phyloP scores from a whole-genome alignment of 164 flowering plant genomes.

The Taxillus chinensis region DNA sequence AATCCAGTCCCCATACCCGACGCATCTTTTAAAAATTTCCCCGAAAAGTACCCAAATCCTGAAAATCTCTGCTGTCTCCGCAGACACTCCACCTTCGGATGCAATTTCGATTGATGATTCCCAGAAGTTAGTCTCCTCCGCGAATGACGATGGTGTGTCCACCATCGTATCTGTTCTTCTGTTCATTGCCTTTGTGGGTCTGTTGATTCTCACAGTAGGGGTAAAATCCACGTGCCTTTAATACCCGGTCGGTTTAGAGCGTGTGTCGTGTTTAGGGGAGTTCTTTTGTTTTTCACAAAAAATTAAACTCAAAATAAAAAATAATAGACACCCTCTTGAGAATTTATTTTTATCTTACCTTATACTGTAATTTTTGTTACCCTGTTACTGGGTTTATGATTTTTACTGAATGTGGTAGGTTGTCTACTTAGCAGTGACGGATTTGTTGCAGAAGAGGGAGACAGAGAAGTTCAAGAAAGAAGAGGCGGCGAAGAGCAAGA shows the following conservation, averaged over 20 bases:
- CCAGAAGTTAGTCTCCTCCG: conserved; percentile 29
- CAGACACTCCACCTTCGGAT: conserved; percentile 18
- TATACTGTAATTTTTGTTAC: no score
- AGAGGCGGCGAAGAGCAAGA: conserved; percentile 49
- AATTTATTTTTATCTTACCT: no score
- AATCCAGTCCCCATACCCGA: conserved; percentile 6
- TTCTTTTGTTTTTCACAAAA: neutral
- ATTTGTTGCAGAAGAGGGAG: conserved; percentile 78
- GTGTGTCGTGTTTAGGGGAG: no score
- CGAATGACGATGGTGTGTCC: conserved; percentile 29
- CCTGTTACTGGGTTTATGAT: neutral
- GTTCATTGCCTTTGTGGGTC: conserved; percentile 50
- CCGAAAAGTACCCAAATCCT: conserved; percentile 13
- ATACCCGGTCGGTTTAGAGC: no score
- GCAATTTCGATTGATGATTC: conserved; percentile 20
- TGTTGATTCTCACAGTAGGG: conserved; percentile 72
- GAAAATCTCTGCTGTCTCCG: conserved; percentile 26
- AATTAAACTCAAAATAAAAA: no score
- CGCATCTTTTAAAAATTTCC: neutral
- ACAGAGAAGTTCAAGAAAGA: conserved; percentile 70
- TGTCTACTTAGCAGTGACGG: conserved; percentile 61
- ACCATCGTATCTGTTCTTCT: conserved; percentile 45
- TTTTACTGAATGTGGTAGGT: conserved; percentile 29
- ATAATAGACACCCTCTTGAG: no score
- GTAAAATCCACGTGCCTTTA: conserved; percentile 17